These are phyloP conservation scores for Pythium brassicae DNA, from an alignment of 352 stramenopile genomes.

Conservation along the genomic window DNA sequence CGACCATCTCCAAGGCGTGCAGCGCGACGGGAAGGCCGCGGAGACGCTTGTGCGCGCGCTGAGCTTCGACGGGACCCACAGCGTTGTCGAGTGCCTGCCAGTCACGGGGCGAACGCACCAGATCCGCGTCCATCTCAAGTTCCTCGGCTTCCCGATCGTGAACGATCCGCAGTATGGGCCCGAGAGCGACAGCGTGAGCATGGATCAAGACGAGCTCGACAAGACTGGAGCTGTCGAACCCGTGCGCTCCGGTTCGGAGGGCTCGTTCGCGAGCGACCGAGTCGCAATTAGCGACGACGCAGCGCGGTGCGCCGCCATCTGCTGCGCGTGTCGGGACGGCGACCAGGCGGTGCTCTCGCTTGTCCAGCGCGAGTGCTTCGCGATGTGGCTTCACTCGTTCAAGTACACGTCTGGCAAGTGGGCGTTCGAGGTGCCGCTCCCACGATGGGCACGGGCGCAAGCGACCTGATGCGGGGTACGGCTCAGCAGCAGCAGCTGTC, in stretches of 20 bases:
- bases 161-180: constrained; percentile 94
- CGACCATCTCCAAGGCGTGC: constrained; percentile 19
- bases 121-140: constrained; percentile 92
- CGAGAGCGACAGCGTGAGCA: not conserved
- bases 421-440: constrained; percentile 37
- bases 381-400: constrained; percentile 54
- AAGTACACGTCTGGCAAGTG: constrained; percentile 35
- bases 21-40: constrained; percentile 22
- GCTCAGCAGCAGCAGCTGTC: no score
- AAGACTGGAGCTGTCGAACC: not conserved
- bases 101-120: constrained; percentile 94
- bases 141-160: constrained; percentile 84
- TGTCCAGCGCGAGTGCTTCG: constrained; percentile 16
- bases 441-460: constrained; percentile 20
- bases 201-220: not conserved
- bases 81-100: constrained; percentile 87
- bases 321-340: constrained; percentile 16
- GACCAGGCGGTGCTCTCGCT: constrained; percentile 15
- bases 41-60: constrained; percentile 33
- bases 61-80: constrained; percentile 24
- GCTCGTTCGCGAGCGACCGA: not conserved
- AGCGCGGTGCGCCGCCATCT: constrained; percentile 7
- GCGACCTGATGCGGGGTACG: no score
- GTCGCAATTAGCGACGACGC: not conserved
- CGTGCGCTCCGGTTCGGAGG: not conserved